phyloP scores from a whole-genome alignment of 2,329 filamentous ascomycete genomes.

The Xenoacremonium recifei region DNA sequence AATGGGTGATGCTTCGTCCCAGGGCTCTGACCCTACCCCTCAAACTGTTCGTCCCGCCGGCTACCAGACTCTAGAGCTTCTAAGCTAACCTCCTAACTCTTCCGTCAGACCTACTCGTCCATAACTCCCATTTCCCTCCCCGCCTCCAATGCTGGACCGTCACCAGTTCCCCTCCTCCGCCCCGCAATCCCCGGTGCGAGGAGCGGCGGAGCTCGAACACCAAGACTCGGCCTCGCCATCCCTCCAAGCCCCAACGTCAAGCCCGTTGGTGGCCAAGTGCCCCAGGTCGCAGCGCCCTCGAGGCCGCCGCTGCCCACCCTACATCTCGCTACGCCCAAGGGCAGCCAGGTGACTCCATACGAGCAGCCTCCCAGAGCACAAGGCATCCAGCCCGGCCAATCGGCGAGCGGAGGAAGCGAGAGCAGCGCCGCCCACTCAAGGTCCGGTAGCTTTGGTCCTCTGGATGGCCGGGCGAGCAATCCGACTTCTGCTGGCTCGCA shows the following conservation, averaged over 20 bases:
- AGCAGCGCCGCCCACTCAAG: slow-evolving; percentile 76
- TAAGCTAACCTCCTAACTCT: slow-evolving; percentile 17
- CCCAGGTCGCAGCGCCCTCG: slow-evolving; percentile 31
- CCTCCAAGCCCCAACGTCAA: slow-evolving; percentile 82
- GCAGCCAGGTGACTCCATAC: slow-evolving; percentile 70
- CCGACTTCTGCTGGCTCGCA: slow-evolving; percentile 86
- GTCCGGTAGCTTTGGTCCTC: slow-evolving; percentile 77
- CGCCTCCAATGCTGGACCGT: slow-evolving; percentile 41
- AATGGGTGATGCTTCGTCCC: slow-evolving; percentile 24
- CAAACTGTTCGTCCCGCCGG: slow-evolving; percentile 24
- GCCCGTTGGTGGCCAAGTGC: slow-evolving; percentile 59
- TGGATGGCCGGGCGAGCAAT: slow-evolving; percentile 75
- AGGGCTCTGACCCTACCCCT: slow-evolving; percentile 17
- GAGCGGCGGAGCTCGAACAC: slow-evolving; percentile 62
- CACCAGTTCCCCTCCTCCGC: slow-evolving; percentile 76
- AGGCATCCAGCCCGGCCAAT: slow-evolving; percentile 57
- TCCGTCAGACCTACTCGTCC: slow-evolving; percentile 18
- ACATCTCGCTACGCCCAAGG: slow-evolving; percentile 85
- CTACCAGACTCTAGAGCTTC: too few species aligned
- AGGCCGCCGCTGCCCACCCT: slow-evolving; percentile 70
- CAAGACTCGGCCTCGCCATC: slow-evolving; percentile 84
- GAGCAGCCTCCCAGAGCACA: slow-evolving; percentile 56
- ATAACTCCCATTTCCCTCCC: slow-evolving; percentile 28
- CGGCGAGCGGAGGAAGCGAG: slow-evolving; percentile 76
- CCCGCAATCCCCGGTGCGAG: slow-evolving; percentile 75